Evolutionary conservation across 2,329 filamentous ascomycete genomes (phyloP), one percentile per base, ranked within the genome.

Genomic region (Neopestalotiopsis sp.): DNA sequence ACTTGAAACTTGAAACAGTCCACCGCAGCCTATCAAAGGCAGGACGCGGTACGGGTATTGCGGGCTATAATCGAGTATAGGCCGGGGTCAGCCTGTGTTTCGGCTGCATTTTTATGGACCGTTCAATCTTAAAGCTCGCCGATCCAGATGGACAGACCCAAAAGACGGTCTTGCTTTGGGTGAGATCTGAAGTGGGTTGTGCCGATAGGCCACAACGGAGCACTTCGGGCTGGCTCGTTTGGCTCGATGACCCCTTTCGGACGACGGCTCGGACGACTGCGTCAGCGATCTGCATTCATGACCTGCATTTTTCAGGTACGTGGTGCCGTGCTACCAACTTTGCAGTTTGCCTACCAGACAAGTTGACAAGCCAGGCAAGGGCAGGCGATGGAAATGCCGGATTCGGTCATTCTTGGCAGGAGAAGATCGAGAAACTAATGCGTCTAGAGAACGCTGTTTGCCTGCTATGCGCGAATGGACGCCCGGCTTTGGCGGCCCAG

Each of bases 261-360:
- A 71, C 66, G 73, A 74, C 73, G 61, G 69, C 70, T 70, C 70
- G 67, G 69, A 66, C 65, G 68, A 72, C 73, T 72, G 58, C 69
- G 67, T 71, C 66, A 65, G 65, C 34, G 75, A 76, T 77, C 74
- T 75, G 74, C 73, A 72, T 72, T 32, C 72, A 71, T 68, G 56
- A 67, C 69, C 58, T 69, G 67, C 68, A 71, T 71, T 67, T 67
- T 17, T 9, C 45, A 52, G 45, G 45, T 17, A 52, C 45, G 66
- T 71, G 60, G 65, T 64, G 68, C 67, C 63, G 45, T 52, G n/a
- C 45, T 52, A 52, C 45, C 45, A 52, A 52, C 45, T 20, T 40
- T 30, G 57, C 57, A 28, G 24, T 28, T 28, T 28, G 24, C 24
- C 24, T 28, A 28, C 24, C 24, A 28, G 24, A 3, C 24, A 28